These are phyloP conservation scores for Domatiomyces globalis DNA, from an alignment of 2,329 filamentous ascomycete genomes.

Conservation along the genomic window DNA sequence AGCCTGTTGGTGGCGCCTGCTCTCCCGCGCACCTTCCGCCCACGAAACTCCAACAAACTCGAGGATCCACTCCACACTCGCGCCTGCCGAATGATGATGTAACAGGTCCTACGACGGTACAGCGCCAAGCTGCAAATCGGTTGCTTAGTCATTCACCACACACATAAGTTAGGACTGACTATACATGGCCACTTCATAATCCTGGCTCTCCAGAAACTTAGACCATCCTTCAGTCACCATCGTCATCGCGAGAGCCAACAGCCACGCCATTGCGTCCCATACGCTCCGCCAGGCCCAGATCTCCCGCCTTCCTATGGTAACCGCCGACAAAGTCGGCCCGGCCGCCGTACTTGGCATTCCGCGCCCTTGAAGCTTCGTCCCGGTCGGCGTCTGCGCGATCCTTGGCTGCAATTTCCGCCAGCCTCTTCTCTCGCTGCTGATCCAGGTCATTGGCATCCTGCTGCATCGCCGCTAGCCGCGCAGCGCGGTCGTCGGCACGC, in stretches of 20 bases:
- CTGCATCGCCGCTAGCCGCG: conserved; percentile 60
- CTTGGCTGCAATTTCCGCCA: conserved; percentile 51
- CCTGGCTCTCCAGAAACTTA: no score
- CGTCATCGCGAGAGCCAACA: conserved; percentile 3
- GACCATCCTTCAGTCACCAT: conserved; percentile 6
- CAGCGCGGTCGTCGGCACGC: conserved; percentile 41
- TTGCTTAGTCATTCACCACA: no score
- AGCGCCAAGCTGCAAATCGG: no score
- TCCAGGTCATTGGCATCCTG: conserved; percentile 56
- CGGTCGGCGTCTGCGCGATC: conserved; percentile 52
- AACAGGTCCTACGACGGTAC: neutral
- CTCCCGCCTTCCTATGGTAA: conserved; percentile 43
- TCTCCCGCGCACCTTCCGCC: neutral
- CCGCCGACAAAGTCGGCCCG: conserved; percentile 51
- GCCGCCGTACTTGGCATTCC: conserved; percentile 47
- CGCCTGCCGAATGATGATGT: neutral
- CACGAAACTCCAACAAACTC: neutral
- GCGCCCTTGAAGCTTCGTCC: conserved; percentile 49
- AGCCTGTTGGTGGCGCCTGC: neutral
- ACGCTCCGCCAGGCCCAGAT: conserved; percentile 30
- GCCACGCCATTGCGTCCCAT: conserved; percentile 23
- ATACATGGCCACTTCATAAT: no score
- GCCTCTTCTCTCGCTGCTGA: conserved; percentile 50
- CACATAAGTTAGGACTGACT: no score
- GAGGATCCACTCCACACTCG: neutral